Base-by-base conservation (phyloP, 2,329 filamentous ascomycete species). In the Phaeosphaeriaceae sp. region DNA sequence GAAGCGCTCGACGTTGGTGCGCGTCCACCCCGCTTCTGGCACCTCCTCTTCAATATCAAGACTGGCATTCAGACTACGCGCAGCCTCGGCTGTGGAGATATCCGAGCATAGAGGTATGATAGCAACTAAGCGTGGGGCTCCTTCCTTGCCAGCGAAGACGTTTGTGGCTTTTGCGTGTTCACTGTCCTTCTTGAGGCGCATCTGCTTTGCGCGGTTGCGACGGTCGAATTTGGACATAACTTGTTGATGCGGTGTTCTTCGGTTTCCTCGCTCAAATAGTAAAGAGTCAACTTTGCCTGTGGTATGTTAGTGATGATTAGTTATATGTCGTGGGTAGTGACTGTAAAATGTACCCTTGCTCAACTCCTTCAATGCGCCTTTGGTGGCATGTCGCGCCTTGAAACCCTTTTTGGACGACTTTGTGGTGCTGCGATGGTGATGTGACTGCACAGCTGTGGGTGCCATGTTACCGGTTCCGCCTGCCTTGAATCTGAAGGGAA, bases 181-280 rank as follows among this genome's bases (percentile, higher is more conserved):
- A 68, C 87, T 87, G 68, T 92, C 86, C 76, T 97, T 97, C 61
- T 86, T 81, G 54, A 89, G 79, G 66, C 93, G 89, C 73, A 88
- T 87, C 79, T 99, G 94, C 75, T 93, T 93, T 63, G 91, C 90
- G 79, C 96, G 91, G 75, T 99, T 97, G 64, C 91, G 87, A 52
- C 94, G 88, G 75, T 96, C 92, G 73, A 99, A 84, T 77, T 97
- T 99, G 50, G 92, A 96, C 90, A 97, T 93, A 77, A 97, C 85
- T 77, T 96, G 91, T 73, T 99, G 94, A 73, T 96, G 91, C 46
- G 90, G 90, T 13, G 93, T 96, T 75, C 90, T 95, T 68, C 93
- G 86, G 64, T 81, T 80, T 53, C 87, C 87, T 64, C 82, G 85
- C 69, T 96, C 89, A 66, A 84, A 78, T 5, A 46, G 43, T 5